These are phyloP conservation scores for Neopestalotiopsis clavispora DNA, from an alignment of 2,329 filamentous ascomycete species.

Conservation along the genomic window DNA sequence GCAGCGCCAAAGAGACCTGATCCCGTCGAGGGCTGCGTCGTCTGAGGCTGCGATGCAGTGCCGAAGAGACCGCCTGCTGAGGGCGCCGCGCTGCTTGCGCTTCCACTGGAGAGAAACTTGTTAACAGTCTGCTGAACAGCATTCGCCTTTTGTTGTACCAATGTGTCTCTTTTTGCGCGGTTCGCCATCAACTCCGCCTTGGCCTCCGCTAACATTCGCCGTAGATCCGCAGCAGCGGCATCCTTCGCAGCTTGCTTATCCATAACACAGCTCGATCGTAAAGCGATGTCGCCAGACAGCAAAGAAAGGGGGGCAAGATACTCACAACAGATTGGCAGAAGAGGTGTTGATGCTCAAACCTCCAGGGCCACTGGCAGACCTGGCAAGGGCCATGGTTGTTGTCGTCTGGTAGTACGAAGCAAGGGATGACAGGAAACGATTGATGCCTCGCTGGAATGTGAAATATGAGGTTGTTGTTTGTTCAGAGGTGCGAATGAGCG, in stretches of 20 bases:
- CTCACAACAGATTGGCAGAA: constrained; percentile 62
- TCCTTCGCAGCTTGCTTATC: not conserved
- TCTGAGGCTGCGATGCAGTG: constrained; percentile 25
- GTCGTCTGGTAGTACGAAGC: not conserved
- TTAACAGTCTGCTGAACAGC: not conserved
- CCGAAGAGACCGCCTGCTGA: constrained; percentile 38
- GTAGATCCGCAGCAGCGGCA: not conserved
- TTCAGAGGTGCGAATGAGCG: not conserved
- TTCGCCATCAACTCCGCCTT: not conserved
- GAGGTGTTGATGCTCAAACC: constrained; percentile 69
- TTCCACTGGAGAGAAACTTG: not conserved
- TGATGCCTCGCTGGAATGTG: not conserved
- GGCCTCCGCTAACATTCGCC: not conserved
- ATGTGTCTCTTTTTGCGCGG: not conserved
- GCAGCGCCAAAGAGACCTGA: constrained; percentile 26
- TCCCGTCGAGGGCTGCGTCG: constrained; percentile 24
- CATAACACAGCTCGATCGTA: constrained; percentile 15
- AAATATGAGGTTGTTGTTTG: not conserved
- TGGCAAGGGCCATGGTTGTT: constrained; percentile 47
- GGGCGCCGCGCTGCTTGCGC: constrained; percentile 32
- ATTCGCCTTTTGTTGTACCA: not conserved
- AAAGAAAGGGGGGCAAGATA: constrained; percentile 25
- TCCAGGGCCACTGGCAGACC: constrained; percentile 64
- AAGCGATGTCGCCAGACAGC: constrained; percentile 16
- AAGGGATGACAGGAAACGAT: not conserved